Base-by-base conservation (phyloP, 2,329 filamentous ascomycete species). In the Ceratocystiopsis minuta region DNA sequence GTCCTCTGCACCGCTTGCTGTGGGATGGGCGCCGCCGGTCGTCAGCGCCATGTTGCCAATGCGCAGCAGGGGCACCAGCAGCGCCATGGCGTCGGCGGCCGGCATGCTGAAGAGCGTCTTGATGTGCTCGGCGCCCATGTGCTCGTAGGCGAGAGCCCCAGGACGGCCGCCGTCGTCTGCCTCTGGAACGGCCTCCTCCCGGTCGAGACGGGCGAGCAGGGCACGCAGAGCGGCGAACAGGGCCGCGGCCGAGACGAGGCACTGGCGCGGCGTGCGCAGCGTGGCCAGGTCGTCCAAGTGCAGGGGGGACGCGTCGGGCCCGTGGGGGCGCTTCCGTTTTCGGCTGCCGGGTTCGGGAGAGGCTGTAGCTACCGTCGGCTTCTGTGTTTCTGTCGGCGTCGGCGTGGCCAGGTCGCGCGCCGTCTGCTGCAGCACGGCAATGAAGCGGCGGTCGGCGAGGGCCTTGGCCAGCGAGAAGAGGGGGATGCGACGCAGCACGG, bases 391-490 rank as follows among this genome's bases (percentile, higher is more conserved):
- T 40, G 14, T 54, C 50, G 35, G 58, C 53, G 46, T 6, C 11
- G 60, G 53, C 4, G 51, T 54, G 2, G 65, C 64, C 34, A 70
- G 49, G 18, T 85, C 78, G 38, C 72, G 66, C 38, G 86, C 58
- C 0, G 78, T 72, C 50, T 74, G 70, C 50, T 78, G 73, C 36
- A 92, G 55, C 11, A 84, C 70, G 1, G 61, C 58, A 32, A 81
- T 60, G 41, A 92, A 83, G 37, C 73, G 69, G 43, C 78, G 67
- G 44, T 86, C 77, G 17, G 73, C 75, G 7, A 93, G 65, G 4
- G 80, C 75, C 44, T 76, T 75, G 10, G 82, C 80, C 18, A 83
- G 64, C 12, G 74, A 77, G 37, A 80, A 76, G 0, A 75, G 62
- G 0, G 82, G 78, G 16, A 88, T 72, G n/a, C 74, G 62, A 39